phyloP scores from a whole-genome alignment of 75 land plant species.

The Sequoiadendron giganteum region DNA sequence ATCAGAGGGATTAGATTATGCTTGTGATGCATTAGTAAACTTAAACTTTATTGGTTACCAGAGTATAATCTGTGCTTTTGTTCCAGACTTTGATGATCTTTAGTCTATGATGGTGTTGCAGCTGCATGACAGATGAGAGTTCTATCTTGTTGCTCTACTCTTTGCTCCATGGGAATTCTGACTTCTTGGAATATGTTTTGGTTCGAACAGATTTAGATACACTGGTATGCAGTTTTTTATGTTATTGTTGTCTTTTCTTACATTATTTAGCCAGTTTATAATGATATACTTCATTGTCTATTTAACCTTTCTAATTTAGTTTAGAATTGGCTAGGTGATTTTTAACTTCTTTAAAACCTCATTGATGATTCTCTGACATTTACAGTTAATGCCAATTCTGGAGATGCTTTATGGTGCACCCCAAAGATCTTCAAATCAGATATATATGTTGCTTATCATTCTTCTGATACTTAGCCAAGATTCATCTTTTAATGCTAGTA shows the following conservation, averaged over 20 bases:
- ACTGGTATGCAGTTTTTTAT: slow-evolving; percentile 50
- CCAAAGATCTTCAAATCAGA: slow-evolving; percentile 72
- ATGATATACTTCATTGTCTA: neutral
- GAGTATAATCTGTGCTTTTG: neutral
- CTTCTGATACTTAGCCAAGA: slow-evolving; percentile 91
- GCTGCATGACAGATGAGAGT: slow-evolving; percentile 71
- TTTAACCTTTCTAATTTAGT: neutral
- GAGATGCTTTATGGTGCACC: slow-evolving; percentile 83
- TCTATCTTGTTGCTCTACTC: slow-evolving; percentile 77
- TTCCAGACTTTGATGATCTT: slow-evolving; percentile 1
- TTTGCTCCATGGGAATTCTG: slow-evolving; percentile 77
- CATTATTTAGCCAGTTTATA: slow-evolving; percentile 5
- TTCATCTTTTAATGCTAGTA: slow-evolving; percentile 88
- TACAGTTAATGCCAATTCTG: slow-evolving; percentile 81
- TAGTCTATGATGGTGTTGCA: slow-evolving; percentile 14
- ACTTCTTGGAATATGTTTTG: slow-evolving; percentile 84
- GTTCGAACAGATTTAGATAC: slow-evolving; percentile 93
- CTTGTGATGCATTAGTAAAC: neutral
- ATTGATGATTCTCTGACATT: slow-evolving; percentile 13
- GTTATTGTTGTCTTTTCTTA: neutral
- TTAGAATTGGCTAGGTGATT: neutral
- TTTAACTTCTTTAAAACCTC: neutral
- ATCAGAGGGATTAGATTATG: neutral
- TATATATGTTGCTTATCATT: slow-evolving; percentile 83
- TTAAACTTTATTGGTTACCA: neutral